phyloP scores from a whole-genome alignment of 352 stramenopile species.

The Globisporangium middletonii region DNA sequence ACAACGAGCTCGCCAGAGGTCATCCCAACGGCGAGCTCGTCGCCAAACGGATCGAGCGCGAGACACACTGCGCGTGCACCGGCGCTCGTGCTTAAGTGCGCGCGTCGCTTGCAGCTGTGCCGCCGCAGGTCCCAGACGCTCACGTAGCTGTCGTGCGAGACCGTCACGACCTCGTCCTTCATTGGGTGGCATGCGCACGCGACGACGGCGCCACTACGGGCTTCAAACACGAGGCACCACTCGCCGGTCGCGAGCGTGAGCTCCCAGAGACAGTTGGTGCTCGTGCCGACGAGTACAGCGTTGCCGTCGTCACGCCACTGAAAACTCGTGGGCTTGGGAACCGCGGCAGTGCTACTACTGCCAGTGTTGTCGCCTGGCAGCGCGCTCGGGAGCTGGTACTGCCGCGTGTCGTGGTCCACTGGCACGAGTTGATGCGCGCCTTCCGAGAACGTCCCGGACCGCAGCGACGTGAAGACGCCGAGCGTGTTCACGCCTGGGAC shows the following conservation, averaged over 20 bases:
- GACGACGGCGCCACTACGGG: slow-evolving; percentile 27
- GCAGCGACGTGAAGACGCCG: slow-evolving; percentile 41
- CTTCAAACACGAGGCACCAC: slow-evolving; percentile 56
- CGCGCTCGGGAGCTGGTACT: slow-evolving; percentile 31
- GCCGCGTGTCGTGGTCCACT: slow-evolving; percentile 24
- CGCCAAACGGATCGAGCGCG: slow-evolving; percentile 44
- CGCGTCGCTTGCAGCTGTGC: slow-evolving; percentile 27
- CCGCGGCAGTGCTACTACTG: not conserved
- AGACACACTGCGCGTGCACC: slow-evolving; percentile 37
- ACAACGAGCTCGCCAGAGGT: slow-evolving; percentile 48
- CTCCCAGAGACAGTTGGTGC: slow-evolving; percentile 63
- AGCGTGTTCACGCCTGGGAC: slow-evolving; percentile 55
- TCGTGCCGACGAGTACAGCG: slow-evolving; percentile 40
- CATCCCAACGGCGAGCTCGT: slow-evolving; percentile 48
- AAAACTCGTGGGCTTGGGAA: slow-evolving; percentile 47
- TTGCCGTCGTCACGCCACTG: slow-evolving; percentile 53
- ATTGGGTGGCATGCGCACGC: slow-evolving; percentile 32
- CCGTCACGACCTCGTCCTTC: slow-evolving; percentile 35
- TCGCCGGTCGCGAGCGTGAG: slow-evolving; percentile 32
- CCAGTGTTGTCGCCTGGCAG: slow-evolving; percentile 25
- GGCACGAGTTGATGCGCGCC: slow-evolving; percentile 34
- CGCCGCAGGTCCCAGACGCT: slow-evolving; percentile 45
- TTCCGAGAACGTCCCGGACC: slow-evolving; percentile 41
- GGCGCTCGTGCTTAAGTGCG: slow-evolving; percentile 18
- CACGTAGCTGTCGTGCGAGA: slow-evolving; percentile 50